A percentile compares a stretch with the other conserved stretches of the same genome.
phyloP scores from a whole-genome alignment of 805 yeast genomes.

The Ogataea trehaloabstinens region DNA sequence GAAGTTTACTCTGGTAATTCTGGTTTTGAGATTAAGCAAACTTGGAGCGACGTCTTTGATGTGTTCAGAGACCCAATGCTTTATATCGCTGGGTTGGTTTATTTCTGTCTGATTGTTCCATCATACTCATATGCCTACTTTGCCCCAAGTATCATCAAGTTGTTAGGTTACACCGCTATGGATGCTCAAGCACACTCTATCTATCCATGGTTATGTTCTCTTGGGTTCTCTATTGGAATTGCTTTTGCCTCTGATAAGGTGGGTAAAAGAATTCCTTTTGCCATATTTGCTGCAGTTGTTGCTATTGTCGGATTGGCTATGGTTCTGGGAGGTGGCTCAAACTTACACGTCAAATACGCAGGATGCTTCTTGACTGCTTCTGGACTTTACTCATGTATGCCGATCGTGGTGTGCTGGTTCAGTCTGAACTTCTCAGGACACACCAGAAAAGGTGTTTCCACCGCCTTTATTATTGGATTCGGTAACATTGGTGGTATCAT shows the following conservation, averaged over 20 bases:
- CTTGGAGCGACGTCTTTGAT: constrained; percentile 40
- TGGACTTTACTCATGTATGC: constrained; percentile 67
- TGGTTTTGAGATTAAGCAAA: constrained; percentile 47
- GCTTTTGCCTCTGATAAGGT: constrained; percentile 62
- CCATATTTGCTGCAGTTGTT: constrained; percentile 30
- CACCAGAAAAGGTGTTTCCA: constrained; percentile 48
- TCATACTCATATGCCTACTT: constrained; percentile 75
- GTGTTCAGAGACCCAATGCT: constrained; percentile 61
- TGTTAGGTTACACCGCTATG: constrained; percentile 65
- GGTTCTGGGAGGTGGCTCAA: constrained; percentile 43
- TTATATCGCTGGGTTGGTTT: constrained; percentile 56
- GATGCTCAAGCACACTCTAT: constrained; percentile 78
- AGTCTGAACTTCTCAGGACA: constrained; percentile 64
- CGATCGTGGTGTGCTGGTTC: constrained; percentile 66
- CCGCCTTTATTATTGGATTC: constrained; percentile 60
- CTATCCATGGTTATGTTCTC: constrained; percentile 81
- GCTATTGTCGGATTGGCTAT: constrained; percentile 56
- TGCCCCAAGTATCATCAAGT: constrained; percentile 62
- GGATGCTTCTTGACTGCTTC: constrained; percentile 60
- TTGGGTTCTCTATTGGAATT: constrained; percentile 59
- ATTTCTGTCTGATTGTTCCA: constrained; percentile 68
- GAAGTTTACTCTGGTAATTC: constrained; percentile 51
- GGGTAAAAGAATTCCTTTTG: constrained; percentile 45
- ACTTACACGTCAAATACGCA: constrained; percentile 49
- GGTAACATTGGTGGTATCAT: constrained; percentile 75